phyloP scores from a whole-genome alignment of 106 monocot species.

The Acanthochlamys bracteata region DNA sequence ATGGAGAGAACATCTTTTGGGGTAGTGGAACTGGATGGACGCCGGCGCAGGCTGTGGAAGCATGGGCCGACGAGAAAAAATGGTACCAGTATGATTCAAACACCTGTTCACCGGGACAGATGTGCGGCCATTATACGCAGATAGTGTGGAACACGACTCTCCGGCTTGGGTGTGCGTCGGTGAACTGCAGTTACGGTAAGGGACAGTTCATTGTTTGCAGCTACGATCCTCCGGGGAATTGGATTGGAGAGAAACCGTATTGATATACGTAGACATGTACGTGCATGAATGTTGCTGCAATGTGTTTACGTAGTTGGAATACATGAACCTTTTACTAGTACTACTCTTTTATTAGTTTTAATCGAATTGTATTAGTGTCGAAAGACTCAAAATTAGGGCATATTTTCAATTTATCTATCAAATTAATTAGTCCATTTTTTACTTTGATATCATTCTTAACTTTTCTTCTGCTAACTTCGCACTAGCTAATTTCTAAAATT shows the following conservation, averaged over 20 bases:
- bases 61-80: slow-evolving; percentile 32
- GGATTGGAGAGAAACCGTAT: slow-evolving; percentile 48
- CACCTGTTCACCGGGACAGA: slow-evolving; percentile 18
- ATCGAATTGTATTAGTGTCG: too few relatives aligned
- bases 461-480: too few relatives aligned
- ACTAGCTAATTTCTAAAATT: too few relatives aligned
- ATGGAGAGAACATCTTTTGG: slow-evolving; percentile 77
- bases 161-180: slow-evolving; percentile 41
- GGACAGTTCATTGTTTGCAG: slow-evolving; percentile 40
- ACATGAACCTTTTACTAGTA: too few relatives aligned
- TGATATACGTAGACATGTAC: too few relatives aligned
- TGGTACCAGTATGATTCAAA: slow-evolving; percentile 31
- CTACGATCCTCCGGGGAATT: slow-evolving; percentile 68
- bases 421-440: too few relatives aligned
- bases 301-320: too few relatives aligned
- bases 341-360: too few relatives aligned
- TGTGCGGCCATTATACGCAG: slow-evolving; percentile 67
- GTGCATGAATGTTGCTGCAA: too few relatives aligned
- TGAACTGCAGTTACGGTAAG: slow-evolving; percentile 13
- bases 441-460: too few relatives aligned
- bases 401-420: too few relatives aligned
- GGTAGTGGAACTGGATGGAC: slow-evolving; percentile 51
- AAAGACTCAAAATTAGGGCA: too few relatives aligned
- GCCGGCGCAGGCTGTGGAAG: slow-evolving; percentile 35
- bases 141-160: slow-evolving; percentile 40